These are phyloP conservation scores for Corchorus capsularis DNA, from an alignment of 345 rosid species.

Conservation along the genomic window DNA sequence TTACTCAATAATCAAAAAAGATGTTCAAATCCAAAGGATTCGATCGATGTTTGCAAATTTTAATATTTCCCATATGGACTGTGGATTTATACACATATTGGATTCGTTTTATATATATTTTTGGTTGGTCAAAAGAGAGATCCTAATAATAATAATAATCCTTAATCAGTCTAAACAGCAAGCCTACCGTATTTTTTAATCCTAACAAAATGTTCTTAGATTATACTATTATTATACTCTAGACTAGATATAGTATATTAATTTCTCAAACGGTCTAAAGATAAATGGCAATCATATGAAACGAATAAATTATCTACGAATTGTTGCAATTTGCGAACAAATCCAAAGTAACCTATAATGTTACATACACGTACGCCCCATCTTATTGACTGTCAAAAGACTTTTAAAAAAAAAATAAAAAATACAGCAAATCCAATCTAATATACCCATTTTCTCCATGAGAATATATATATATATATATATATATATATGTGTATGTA, in stretches of 20 bases:
- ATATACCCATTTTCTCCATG: background rate
- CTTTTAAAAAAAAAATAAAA: background rate
- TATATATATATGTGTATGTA: no score
- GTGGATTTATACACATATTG: background rate
- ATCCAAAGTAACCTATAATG: background rate
- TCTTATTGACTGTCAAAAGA: background rate
- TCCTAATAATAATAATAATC: background rate
- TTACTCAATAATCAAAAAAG: no score
- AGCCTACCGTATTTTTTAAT: background rate
- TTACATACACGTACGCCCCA: background rate
- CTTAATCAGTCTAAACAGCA: background rate
- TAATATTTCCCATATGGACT: no score
- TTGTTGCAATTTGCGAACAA: background rate
- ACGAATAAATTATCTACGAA: background rate
- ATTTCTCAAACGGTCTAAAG: background rate
- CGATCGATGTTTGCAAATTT: no score
- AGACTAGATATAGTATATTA: background rate
- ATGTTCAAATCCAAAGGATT: background rate
- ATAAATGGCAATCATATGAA: background rate
- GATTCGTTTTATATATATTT: background rate
- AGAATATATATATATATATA: background rate
- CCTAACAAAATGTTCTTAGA: background rate
- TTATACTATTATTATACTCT: no score
- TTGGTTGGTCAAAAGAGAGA: constrained; percentile 2
- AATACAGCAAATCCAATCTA: background rate